Evolutionary conservation across 495 filamentous ascomycete genomes (phyloP), one percentile per base, ranked within the genome.

Genomic region (Neurospora pannonica): DNA sequence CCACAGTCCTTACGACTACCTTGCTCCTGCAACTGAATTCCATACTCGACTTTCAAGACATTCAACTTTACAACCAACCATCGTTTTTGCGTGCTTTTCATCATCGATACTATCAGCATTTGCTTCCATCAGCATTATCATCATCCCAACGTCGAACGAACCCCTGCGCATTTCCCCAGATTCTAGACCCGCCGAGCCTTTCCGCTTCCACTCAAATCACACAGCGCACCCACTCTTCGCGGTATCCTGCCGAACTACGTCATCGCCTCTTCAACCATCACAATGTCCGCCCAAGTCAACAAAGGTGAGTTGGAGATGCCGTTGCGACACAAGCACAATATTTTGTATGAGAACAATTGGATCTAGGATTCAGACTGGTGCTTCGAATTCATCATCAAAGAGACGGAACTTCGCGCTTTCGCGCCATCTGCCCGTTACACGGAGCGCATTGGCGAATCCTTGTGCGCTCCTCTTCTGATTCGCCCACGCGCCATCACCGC

Each of bases 281-380:
- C 70, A 74, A 84, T 76, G 78, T 77, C 80, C 76, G 77, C 79
- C 72, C 77, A 81, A 77, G 77, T 80, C 72, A 79, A 83, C 62
- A 82, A 85, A 84, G 84, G 84, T 86, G 80, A 78, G 80, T 71
- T 1, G 15, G 28, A 67, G 54, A 67, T 34, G 13, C 54, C 54
- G 15, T 67, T 15, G 28, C 54, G 6, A 67, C 15, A 67, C 54
- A 7, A 67, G 54, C 54, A 34, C 28, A 36, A 36, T 67, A 4
- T 21, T 31, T 19, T 24, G 28, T n/a, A 17, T 72, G 34, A 72
- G 11, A 36, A 21, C 24, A 31, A n/a, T 21, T 69, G 24, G 43
- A 72, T 31, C 5, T 8, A 71, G 38, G 24, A 17, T 34, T 28
- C 13, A 67, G 5, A 36, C 15, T 36, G 28, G 54, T 31, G 13